Percentiles rank a stretch among this genome's conserved stretches.
phyloP scores from a whole-genome alignment of 306 rosid species.

The Sesbania bispinosa region DNA sequence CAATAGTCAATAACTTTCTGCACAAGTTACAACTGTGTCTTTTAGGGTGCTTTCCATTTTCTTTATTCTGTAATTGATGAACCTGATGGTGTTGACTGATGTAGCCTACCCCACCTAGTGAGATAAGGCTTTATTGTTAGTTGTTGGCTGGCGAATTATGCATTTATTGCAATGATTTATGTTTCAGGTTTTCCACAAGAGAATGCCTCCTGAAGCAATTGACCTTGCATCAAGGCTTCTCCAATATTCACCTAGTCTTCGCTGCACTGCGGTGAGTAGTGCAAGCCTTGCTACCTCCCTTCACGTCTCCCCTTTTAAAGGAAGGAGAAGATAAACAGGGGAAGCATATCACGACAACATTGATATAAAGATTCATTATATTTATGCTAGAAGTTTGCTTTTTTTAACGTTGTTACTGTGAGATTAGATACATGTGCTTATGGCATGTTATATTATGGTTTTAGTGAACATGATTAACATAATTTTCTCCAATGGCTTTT shows the following conservation, averaged over 20 bases:
- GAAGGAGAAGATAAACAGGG: neutral
- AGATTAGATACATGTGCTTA: neutral
- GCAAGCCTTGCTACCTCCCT: neutral
- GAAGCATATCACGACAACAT: neutral
- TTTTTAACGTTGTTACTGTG: neutral
- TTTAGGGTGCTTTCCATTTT: neutral
- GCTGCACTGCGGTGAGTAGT: constrained; percentile 81
- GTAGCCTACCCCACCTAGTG: neutral
- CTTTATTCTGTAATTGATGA: neutral
- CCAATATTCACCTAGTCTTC: constrained; percentile 87
- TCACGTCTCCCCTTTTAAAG: neutral
- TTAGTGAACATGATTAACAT: neutral
- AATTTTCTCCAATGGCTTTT: constrained; percentile 8
- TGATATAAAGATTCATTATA: neutral
- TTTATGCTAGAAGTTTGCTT: neutral
- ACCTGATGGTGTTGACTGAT: neutral
- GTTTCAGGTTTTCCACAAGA: constrained; percentile 73
- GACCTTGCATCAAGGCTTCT: constrained; percentile 92
- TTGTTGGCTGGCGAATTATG: neutral
- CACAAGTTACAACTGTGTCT: neutral
- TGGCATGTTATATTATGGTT: neutral
- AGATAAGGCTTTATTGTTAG: neutral
- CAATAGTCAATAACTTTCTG: neutral
- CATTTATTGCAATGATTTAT: constrained; percentile 9
- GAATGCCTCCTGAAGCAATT: constrained; percentile 93